Conservation (phyloP, 495 filamentous ascomycete species). For the Astrothelium subdiscretum region DNA sequence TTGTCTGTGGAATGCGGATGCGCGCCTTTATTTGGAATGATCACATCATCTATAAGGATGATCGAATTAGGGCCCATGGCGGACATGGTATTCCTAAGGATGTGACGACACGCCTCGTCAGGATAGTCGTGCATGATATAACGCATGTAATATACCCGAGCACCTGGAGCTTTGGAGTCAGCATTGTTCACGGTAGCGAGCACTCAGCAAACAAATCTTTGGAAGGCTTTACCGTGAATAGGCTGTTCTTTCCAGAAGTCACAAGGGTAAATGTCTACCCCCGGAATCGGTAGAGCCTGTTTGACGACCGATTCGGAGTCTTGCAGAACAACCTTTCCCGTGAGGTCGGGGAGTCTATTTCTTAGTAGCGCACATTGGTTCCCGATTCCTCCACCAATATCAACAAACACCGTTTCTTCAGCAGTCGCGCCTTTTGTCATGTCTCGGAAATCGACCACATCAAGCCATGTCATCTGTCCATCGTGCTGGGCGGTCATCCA, state of each 20-base stretch:
- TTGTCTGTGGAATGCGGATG: neutral
- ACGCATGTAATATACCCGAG: constrained; percentile 11
- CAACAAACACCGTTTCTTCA: constrained; percentile 5
- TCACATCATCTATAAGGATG: constrained; percentile 11
- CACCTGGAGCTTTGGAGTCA: constrained; percentile 4
- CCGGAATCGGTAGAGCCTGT: neutral
- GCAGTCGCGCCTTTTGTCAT: neutral
- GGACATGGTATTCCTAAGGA: constrained; percentile 4
- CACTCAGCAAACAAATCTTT: neutral
- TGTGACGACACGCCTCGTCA: constrained; percentile 8
- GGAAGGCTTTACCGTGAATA: constrained; percentile 1
- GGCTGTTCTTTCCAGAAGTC: constrained; percentile 11
- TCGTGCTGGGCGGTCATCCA: constrained; percentile 7
- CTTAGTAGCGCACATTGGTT: constrained; percentile 2
- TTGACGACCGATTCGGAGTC: neutral
- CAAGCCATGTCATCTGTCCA: constrained; percentile 2
- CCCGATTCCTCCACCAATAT: constrained; percentile 10
- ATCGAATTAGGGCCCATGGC: constrained; percentile 7
- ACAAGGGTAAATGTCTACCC: constrained; percentile 5
- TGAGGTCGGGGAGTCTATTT: neutral
- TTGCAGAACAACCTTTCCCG: constrained; percentile 7
- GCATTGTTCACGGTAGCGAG: neutral
- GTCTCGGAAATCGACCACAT: neutral
- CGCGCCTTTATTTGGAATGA: neutral
- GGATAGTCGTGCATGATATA: constrained; percentile 13